Percentiles rank a stretch among this genome's conserved stretches.
These are phyloP conservation scores for Pseudopyrenochaeta lycopersici DNA, from an alignment of 2,329 filamentous ascomycete species.

Conservation along the genomic window DNA sequence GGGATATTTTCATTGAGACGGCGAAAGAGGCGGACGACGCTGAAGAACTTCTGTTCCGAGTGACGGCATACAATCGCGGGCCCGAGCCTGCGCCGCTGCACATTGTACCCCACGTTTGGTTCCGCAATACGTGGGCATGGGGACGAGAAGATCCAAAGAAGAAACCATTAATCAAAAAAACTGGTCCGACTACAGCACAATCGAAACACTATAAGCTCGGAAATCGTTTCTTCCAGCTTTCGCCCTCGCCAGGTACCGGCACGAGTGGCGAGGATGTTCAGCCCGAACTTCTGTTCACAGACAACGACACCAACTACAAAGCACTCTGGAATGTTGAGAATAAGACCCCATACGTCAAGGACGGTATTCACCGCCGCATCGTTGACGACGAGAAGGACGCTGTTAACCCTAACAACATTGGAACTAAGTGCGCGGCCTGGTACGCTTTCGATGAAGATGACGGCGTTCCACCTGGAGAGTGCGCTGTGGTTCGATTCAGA, in stretches of 20 bases:
- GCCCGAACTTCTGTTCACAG: conserved; percentile 88
- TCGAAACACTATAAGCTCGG: conserved; percentile 84
- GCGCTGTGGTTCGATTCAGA: conserved; percentile 92
- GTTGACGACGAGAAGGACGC: conserved; percentile 82
- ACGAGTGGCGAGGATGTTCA: conserved; percentile 82
- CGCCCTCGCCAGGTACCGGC: conserved; percentile 87
- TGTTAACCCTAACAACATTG: conserved; percentile 79
- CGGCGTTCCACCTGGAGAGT: conserved; percentile 88
- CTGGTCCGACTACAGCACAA: conserved; percentile 73
- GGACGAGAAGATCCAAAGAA: conserved; percentile 77
- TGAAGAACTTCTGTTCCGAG: conserved; percentile 90
- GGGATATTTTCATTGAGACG: conserved; percentile 96
- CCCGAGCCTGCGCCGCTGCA: conserved; percentile 90
- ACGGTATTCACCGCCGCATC: conserved; percentile 90
- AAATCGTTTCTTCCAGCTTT: conserved; percentile 82
- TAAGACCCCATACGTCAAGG: conserved; percentile 86
- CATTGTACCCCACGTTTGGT: conserved; percentile 95
- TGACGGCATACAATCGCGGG: conserved; percentile 95
- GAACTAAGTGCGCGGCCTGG: conserved; percentile 92
- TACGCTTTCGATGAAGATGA: conserved; percentile 90
- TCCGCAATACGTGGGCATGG: conserved; percentile 97
- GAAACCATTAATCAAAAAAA: conserved; percentile 79
- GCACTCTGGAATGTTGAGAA: conserved; percentile 78
- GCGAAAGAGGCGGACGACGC: conserved; percentile 93
- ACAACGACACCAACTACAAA: conserved; percentile 92